Percentiles rank a stretch among this genome's conserved stretches.
phyloP scores from a whole-genome alignment of 139 green algal genomes.

The Micromonas pusilla region DNA sequence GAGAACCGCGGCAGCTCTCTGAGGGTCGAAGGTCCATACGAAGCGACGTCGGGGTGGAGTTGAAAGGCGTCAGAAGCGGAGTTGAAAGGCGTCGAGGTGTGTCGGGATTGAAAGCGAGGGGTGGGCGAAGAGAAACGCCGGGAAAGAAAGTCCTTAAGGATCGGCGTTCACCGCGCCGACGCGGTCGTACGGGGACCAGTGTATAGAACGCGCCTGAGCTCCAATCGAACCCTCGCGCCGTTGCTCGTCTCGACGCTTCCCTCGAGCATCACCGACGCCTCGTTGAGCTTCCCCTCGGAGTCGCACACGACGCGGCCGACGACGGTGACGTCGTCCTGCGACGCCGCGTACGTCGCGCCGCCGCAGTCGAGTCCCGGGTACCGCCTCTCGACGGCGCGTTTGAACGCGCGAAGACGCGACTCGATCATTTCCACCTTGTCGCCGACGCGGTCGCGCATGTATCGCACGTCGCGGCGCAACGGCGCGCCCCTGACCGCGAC shows the following conservation, averaged over 20 bases:
- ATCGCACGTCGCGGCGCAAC: not conserved
- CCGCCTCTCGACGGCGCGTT: not conserved
- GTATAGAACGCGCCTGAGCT: too few species aligned
- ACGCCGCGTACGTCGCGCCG: not conserved
- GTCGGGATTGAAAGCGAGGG: too few species aligned
- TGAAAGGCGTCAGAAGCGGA: too few species aligned
- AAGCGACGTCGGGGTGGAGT: too few species aligned
- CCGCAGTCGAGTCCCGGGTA: not conserved
- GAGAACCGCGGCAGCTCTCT: constrained; percentile 42
- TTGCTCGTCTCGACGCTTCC: constrained; percentile 45
- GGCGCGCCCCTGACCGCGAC: not conserved
- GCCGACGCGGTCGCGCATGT: constrained; percentile 10
- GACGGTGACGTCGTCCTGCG: not conserved
- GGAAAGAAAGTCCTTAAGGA: too few species aligned
- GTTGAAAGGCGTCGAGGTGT: too few species aligned
- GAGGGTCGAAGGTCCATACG: too few species aligned
- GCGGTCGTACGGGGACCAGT: too few species aligned
- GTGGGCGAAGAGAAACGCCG: too few species aligned
- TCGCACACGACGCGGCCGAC: constrained; percentile 12
- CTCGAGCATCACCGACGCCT: constrained; percentile 64
- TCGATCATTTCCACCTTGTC: constrained; percentile 1
- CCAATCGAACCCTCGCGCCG: constrained; percentile 60
- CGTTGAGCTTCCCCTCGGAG: constrained; percentile 50
- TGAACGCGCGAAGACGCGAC: not conserved
- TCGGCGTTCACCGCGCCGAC: too few species aligned